Evolutionary conservation across 2,329 filamentous ascomycete genomes (phyloP), one percentile per base, ranked within the genome.

Genomic region (Penicillium fuscoglaucum): DNA sequence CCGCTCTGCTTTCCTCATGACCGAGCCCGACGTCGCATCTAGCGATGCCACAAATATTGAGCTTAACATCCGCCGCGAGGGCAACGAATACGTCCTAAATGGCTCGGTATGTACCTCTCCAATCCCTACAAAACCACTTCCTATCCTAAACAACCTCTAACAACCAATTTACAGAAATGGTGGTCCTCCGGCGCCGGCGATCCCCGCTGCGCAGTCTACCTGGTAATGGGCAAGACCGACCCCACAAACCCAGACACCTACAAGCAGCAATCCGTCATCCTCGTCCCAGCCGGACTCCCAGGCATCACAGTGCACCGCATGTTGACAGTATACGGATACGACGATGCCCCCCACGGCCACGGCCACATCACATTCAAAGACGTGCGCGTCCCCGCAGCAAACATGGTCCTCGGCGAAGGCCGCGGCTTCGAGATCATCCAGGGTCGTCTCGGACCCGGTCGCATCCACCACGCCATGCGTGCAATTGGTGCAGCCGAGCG

Each of bases 361-460:
- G 95, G 92, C 45, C 93, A 99, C 77, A 87, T 99, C 72, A 85
- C 82, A 37, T 98, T 99, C 79, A 83, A 87, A 59, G 89, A 98
- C 73, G 95, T 98, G 62, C 90, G 93, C 59, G 90, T 99, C 0
- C 93, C 93, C 8, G 86, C 82, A 33, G 80, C 81, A 69, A 95
- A 90, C 79, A 88, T 99, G 71, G 90, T 98, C 12, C 88, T 99
- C 4, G 93, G 95, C 60, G 91, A 95, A 75, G 95, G 95, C 64
- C 87, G 91, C 62, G 95, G 95, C 21, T 99, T 99, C 75, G 95
- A 99, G 78, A 96, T 99, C 72, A 97, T 99, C 72, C 95, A 99
- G 76, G 95, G 95, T 58, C 91, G 95, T 67, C 88, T 99, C 26
- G 95, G 95, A 1, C 95, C 95, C 1, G 95, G 95, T 35, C 90